Conservation (phyloP, 2,329 filamentous ascomycete genomes). For the Sclerotinia borealis region DNA sequence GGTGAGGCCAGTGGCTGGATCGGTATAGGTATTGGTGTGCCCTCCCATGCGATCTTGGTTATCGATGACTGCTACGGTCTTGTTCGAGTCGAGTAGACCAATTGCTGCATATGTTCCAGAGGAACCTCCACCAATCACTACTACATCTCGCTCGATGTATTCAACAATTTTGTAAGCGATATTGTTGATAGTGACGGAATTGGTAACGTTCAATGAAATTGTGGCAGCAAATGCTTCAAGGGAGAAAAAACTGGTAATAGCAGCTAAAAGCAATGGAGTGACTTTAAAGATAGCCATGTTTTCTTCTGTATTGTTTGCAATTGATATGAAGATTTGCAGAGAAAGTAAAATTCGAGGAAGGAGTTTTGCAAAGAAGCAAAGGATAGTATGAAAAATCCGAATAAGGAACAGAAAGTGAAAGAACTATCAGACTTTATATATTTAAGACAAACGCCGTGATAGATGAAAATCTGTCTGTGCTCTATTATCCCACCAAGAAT, state of each 20-base stretch:
- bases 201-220: not conserved
- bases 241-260: not conserved
- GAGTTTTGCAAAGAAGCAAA: too few relatives aligned
- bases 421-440: not conserved
- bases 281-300: not conserved
- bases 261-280: not conserved
- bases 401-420: not conserved
- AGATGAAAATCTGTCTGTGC: not conserved
- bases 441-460: not conserved
- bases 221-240: not conserved
- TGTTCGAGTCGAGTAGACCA: slow-evolving; percentile 28
- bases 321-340: too few relatives aligned
- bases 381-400: not conserved
- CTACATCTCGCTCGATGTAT: slow-evolving; percentile 26
- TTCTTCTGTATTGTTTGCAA: not conserved
- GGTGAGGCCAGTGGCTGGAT: slow-evolving; percentile 31
- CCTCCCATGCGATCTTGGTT: slow-evolving; percentile 30
- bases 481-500: not conserved
- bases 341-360: too few relatives aligned
- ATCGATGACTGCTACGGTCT: slow-evolving; percentile 35
- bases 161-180: not conserved
- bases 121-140: slow-evolving; percentile 35
- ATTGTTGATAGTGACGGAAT: not conserved
- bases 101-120: slow-evolving; percentile 35
- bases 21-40: slow-evolving; percentile 27